Evolutionary conservation across 768 basidiomycete species (phyloP).

Genomic region (Agaricus bisporus): DNA sequence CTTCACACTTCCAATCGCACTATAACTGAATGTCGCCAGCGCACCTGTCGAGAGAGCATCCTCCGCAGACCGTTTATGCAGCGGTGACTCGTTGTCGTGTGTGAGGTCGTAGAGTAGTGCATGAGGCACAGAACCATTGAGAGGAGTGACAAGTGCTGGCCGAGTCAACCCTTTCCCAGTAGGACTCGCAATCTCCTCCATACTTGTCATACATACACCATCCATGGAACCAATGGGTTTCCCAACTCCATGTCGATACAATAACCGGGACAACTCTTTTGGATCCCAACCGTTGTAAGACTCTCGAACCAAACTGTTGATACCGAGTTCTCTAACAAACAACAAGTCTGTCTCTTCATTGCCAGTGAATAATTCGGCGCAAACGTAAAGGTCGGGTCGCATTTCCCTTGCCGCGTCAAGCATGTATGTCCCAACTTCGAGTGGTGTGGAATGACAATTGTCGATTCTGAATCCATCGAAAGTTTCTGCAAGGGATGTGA

Average conservation of each 20-base stretch:
- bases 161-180: slow-evolving; percentile 77
- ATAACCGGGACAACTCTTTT: slow-evolving; percentile 82
- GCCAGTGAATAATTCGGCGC: slow-evolving; percentile 96
- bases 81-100: slow-evolving; percentile 93
- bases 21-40: slow-evolving; percentile 84
- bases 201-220: slow-evolving; percentile 69
- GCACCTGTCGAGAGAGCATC: slow-evolving; percentile 94
- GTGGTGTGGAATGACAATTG: slow-evolving; percentile 96
- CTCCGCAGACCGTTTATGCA: slow-evolving; percentile 88
- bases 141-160: slow-evolving; percentile 66
- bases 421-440: slow-evolving; percentile 93
- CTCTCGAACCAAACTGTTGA: slow-evolving; percentile 93
- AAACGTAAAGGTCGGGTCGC: slow-evolving; percentile 92
- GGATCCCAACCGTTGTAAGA: slow-evolving; percentile 88
- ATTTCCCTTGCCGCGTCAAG: slow-evolving; percentile 86
- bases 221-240: slow-evolving; percentile 99
- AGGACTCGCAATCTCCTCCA: slow-evolving; percentile 74
- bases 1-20: slow-evolving; percentile 89
- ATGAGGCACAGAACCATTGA: slow-evolving; percentile 86
- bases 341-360: slow-evolving; percentile 88
- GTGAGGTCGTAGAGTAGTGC: slow-evolving; percentile 94
- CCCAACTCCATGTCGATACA: slow-evolving; percentile 86
- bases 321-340: slow-evolving; percentile 87
- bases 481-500: slow-evolving; percentile 66
- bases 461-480: slow-evolving; percentile 98